Base-by-base conservation (phyloP, 2,329 filamentous ascomycete genomes). In the Fusarium armeniacum region DNA sequence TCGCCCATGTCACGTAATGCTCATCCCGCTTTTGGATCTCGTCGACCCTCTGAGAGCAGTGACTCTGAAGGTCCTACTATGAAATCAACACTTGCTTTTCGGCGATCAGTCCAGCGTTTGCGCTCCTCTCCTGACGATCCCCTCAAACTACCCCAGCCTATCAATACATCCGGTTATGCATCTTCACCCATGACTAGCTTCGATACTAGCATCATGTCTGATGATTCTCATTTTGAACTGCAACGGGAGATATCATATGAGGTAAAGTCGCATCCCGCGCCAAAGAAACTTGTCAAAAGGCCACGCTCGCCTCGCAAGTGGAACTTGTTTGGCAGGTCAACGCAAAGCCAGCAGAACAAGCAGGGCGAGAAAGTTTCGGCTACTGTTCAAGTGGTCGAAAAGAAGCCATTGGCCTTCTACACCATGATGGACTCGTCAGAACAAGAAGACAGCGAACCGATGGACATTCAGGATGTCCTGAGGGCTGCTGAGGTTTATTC, bases 391-490 rank as follows among this genome's bases (percentile, higher is more conserved):
- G 74, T 80, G 16, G 81, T 84, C 0, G 82, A 83, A 56, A 83
- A 81, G 57, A 89, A 87, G 62, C 80, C 85, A 1, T 78, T 88
- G 9, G 83, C 88, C 3, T 89, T 87, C 69, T 90, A 90, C 72
- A 83, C 88, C 10, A 86, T 90, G 76, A 84, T 90, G 75, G 87
- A 90, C 72, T 85, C 84, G 3, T 84, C 86, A 0, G 87, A 89
- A 67, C 83, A 83, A 65, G 85, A 86, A 73, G 82, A 86, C 49
- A 76, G 83, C 10, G 82, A 83, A 20, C 73, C 77, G 1, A 70
- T 77, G 58, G 78, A 80, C 49, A 75, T 82, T 7, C 78, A 79
- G 35, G 82, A 85, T 32, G 82, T 87, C 18, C 76, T 88, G 28
- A 83, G 84, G 22, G 84, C 86, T 71, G 86, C 83, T 15, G 81